Percentiles rank a stretch among this genome's conserved stretches.
phyloP scores from a whole-genome alignment of 2,329 filamentous ascomycete genomes.

The Tolypocladium album region DNA sequence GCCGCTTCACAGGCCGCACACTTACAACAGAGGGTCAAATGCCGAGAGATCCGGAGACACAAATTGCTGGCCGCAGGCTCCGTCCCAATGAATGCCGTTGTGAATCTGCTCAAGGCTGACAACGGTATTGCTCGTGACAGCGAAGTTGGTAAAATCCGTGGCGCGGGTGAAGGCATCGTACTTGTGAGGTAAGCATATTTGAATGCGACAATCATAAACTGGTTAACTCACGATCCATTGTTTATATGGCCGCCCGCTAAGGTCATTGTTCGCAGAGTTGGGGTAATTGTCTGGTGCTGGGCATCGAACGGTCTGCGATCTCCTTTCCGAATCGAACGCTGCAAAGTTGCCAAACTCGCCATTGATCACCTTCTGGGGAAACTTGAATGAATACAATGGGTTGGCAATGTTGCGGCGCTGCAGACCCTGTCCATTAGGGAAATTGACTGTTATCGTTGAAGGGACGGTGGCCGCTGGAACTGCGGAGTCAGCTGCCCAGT shows the following conservation, averaged over 20 bases:
- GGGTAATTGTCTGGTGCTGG: conserved; percentile 26
- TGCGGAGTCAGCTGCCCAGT: conserved; percentile 33
- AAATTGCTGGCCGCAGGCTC: conserved; percentile 28
- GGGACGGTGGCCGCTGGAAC: conserved; percentile 29
- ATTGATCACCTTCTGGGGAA: conserved; percentile 28
- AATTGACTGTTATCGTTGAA: conserved; percentile 25
- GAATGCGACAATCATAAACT: not conserved
- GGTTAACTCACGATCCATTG: conserved; percentile 26
- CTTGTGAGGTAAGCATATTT: conserved; percentile 9
- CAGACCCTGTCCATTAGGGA: conserved; percentile 24
- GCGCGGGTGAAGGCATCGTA: conserved; percentile 29
- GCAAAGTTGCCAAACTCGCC: conserved; percentile 26
- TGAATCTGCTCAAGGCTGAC: conserved; percentile 33
- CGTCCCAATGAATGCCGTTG: conserved; percentile 29
- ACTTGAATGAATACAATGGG: conserved; percentile 40
- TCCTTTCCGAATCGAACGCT: conserved; percentile 13
- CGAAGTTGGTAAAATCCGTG: conserved; percentile 22
- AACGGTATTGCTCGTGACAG: conserved; percentile 20
- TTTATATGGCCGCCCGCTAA: conserved; percentile 23
- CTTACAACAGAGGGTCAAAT: conserved; percentile 35
- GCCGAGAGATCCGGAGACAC: conserved; percentile 24
- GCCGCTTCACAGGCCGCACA: not conserved
- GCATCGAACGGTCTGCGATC: conserved; percentile 29
- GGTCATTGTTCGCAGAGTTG: conserved; percentile 22
- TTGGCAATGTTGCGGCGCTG: conserved; percentile 30